phyloP scores from a whole-genome alignment of 805 yeast species.

The Saccharomycopsis oosterbeekiorum region DNA sequence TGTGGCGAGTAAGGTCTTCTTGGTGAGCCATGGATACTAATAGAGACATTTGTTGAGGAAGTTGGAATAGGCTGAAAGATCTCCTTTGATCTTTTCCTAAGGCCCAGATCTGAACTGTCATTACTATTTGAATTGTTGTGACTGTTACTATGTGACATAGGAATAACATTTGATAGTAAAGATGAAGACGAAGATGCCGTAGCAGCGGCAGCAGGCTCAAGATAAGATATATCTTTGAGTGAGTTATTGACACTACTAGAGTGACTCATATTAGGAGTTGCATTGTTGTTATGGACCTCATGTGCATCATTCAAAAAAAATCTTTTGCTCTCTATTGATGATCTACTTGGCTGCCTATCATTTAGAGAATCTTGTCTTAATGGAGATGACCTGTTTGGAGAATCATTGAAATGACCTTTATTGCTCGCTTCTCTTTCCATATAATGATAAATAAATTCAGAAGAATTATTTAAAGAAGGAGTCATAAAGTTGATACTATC shows the following conservation, averaged over 20 bases:
- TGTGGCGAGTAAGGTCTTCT: constrained; percentile 50
- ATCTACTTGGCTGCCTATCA: constrained; percentile 13
- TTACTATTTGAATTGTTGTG: constrained; percentile 17
- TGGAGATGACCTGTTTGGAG: constrained; percentile 9
- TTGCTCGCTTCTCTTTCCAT: constrained; percentile 11
- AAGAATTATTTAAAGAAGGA: constrained; percentile 2
- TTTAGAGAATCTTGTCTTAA: constrained; percentile 6
- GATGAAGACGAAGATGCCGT: not conserved
- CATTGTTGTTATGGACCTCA: not conserved
- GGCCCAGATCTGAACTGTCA: constrained; percentile 5
- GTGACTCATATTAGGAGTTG: constrained; percentile 1
- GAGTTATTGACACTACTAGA: constrained; percentile 8
- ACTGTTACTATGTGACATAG: not conserved
- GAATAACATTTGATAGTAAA: not conserved
- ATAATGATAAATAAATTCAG: constrained; percentile 14
- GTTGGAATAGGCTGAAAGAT: constrained; percentile 2
- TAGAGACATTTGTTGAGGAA: not conserved
- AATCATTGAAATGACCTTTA: not conserved
- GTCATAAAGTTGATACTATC: not conserved
- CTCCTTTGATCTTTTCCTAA: constrained; percentile 20
- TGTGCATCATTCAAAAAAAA: constrained; percentile 1
- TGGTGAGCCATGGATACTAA: constrained; percentile 29
- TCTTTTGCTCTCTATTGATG: constrained; percentile 10
- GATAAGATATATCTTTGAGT: constrained; percentile 9
- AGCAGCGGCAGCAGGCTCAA: constrained; percentile 19